Evolutionary conservation across 176 grass and related monocot species (phyloP).

Genomic region (Calamus simplicifolius): DNA sequence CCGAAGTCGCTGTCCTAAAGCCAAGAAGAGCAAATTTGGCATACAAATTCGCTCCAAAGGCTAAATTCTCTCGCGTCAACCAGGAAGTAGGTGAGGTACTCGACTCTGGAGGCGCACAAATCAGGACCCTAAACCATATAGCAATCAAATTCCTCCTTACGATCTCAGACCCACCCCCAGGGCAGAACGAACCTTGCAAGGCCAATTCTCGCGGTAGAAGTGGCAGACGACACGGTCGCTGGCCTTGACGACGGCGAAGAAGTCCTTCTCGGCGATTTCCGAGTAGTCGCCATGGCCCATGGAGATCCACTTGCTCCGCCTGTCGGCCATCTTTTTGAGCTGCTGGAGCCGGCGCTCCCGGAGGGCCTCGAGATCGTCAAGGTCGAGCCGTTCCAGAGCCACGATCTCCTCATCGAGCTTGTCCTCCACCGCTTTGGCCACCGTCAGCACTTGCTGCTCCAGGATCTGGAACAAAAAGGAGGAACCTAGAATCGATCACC

Average conservation of each 20-base stretch:
- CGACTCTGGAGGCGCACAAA: too few relatives aligned
- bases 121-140: too few relatives aligned
- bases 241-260: constrained; percentile 76
- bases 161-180: too few relatives aligned
- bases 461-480: constrained; percentile 33
- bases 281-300: constrained; percentile 76
- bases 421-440: constrained; percentile 78
- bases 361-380: constrained; percentile 72
- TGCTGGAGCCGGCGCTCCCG: constrained; percentile 85
- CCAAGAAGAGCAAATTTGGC: too few relatives aligned
- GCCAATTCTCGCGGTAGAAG: constrained; percentile 97
- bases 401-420: constrained; percentile 82
- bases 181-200: constrained; percentile 54
- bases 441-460: constrained; percentile 78
- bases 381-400: constrained; percentile 57
- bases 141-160: too few relatives aligned
- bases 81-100: too few relatives aligned
- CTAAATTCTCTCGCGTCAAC: too few relatives aligned
- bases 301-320: constrained; percentile 67
- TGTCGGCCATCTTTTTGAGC: constrained; percentile 87
- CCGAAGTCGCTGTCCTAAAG: too few relatives aligned
- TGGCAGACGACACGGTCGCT: constrained; percentile 90
- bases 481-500: too few relatives aligned
- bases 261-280: constrained; percentile 92
- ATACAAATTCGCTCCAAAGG: too few relatives aligned